Base-by-base conservation (phyloP, 1,139 yeast genomes). In the Lodderomyces elongisporus region DNA sequence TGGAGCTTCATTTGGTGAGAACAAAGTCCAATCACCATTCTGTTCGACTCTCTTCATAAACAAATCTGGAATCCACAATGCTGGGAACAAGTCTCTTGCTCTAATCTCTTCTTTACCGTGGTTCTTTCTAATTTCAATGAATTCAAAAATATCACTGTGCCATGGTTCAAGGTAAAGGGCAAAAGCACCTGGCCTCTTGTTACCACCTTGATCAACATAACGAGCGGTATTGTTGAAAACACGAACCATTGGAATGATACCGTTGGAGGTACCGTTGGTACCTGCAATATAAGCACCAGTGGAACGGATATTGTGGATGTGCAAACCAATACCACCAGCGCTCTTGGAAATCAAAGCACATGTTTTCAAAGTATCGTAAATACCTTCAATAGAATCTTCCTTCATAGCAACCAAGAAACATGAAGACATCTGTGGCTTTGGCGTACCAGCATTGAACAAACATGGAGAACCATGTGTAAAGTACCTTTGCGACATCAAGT, bases 401-500 rank as follows among this genome's bases (percentile, higher is more conserved):
- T 80, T 78, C 91, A 85, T 85, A 36, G 89, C 87, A 41, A 85
- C 77, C 43, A 87, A 69, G 76, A 85, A 85, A 64, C 95, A 87
- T 31, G 95, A 85, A 26, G 94, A 82, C 79, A 85, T 79, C 56
- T 82, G 91, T 28, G 93, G 85, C 49, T 70, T 72, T 42, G 89
- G 89, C 31, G 95, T 85, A 51, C 95, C 95, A 21, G 95, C 89
- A 49, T 85, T 87, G 70, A 83, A 85, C 42, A 85, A 67, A 16
- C 95, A 87, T 32, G 95, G 95, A 26, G 94, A 83, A 20, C 91
- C 95, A 52, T 85, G 95, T 27, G 89, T 84, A 64, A 85, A 85
- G 58, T 71, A 83, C 61, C 84, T 79, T 56, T 72, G 74, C 18
- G 94, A 83, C 95, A 85, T 87, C 58, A 78, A 67, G 54, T 83